phyloP scores from a whole-genome alignment of 2,329 filamentous ascomycete species.

The Aspergillus persii region DNA sequence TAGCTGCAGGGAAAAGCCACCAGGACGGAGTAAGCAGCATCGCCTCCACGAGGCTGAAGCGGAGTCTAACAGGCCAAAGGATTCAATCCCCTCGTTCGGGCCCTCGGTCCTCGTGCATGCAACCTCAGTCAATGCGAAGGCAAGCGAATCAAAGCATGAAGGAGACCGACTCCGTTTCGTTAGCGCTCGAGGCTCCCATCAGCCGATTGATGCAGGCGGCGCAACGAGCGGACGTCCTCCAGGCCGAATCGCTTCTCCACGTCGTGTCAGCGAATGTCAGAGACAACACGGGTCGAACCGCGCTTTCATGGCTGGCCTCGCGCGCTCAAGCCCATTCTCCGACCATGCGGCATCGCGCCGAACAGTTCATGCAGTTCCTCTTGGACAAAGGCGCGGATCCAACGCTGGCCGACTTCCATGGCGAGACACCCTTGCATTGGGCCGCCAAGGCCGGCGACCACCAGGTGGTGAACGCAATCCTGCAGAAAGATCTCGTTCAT shows the following conservation, averaged over 20 bases:
- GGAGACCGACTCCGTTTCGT: background rate
- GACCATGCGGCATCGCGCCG: background rate
- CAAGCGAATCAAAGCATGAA: background rate
- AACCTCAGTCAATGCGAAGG: background rate
- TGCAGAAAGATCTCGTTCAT: slow-evolving; percentile 5
- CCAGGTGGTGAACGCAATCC: slow-evolving; percentile 7
- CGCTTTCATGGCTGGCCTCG: slow-evolving; percentile 12
- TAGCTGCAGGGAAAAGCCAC: no score
- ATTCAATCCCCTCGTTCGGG: background rate
- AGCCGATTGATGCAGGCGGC: background rate
- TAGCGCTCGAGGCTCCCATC: background rate
- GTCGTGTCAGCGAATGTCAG: background rate
- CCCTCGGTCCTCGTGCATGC: background rate
- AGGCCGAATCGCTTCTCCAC: background rate
- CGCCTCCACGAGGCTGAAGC: background rate
- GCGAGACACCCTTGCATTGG: slow-evolving; percentile 15
- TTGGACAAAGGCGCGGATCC: slow-evolving; percentile 11
- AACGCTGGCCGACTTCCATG: slow-evolving; percentile 10
- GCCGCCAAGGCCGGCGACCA: slow-evolving; percentile 9
- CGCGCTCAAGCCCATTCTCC: background rate
- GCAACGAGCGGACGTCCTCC: background rate
- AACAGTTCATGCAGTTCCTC: slow-evolving; percentile 8
- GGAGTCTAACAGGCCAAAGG: background rate
- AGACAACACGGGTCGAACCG: slow-evolving; percentile 7
- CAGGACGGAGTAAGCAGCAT: background rate